These are phyloP conservation scores for Vitis hybrid DNA, from an alignment of 177 flowering plant species.

Conservation along the genomic window DNA sequence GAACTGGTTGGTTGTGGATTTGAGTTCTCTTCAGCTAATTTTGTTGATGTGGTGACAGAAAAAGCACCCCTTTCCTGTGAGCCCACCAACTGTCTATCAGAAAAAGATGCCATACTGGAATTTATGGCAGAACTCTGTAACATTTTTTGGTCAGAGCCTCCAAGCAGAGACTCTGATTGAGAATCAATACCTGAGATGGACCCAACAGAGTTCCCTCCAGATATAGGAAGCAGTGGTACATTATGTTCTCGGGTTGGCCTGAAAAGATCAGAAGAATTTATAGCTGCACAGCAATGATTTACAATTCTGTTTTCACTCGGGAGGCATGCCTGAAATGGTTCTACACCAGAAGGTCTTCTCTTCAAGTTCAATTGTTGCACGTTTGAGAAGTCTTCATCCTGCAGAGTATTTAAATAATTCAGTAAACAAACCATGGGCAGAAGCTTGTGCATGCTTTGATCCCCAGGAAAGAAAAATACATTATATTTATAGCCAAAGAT, in stretches of 20 bases:
- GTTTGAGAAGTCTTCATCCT: slow-evolving; percentile 27
- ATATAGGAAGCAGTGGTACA: slow-evolving; percentile 27
- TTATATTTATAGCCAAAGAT: neutral
- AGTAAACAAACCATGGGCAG: neutral
- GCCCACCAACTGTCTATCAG: slow-evolving; percentile 78
- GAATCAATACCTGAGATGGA: slow-evolving; percentile 70
- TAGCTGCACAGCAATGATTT: slow-evolving; percentile 18
- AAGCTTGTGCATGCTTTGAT: neutral
- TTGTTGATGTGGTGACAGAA: slow-evolving; percentile 42
- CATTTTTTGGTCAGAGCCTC: slow-evolving; percentile 61
- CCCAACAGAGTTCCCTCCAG: slow-evolving; percentile 36
- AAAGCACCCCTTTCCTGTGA: slow-evolving; percentile 70
- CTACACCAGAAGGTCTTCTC: slow-evolving; percentile 12
- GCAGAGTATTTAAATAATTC: slow-evolving; percentile 11
- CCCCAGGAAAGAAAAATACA: neutral
- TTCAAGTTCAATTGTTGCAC: slow-evolving; percentile 20
- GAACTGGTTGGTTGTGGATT: slow-evolving; percentile 24
- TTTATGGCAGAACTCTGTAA: slow-evolving; percentile 67
- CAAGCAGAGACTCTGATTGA: slow-evolving; percentile 62
- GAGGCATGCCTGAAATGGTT: slow-evolving; percentile 21
- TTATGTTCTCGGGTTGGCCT: slow-evolving; percentile 17
- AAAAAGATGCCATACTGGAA: slow-evolving; percentile 83
- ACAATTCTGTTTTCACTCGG: slow-evolving; percentile 23
- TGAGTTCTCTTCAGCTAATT: slow-evolving; percentile 34
- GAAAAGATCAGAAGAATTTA: slow-evolving; percentile 26